Evolutionary conservation across 1,139 yeast genomes (phyloP), one percentile per base, ranked within the genome.

Genomic region (Zygosaccharomyces sapae): DNA sequence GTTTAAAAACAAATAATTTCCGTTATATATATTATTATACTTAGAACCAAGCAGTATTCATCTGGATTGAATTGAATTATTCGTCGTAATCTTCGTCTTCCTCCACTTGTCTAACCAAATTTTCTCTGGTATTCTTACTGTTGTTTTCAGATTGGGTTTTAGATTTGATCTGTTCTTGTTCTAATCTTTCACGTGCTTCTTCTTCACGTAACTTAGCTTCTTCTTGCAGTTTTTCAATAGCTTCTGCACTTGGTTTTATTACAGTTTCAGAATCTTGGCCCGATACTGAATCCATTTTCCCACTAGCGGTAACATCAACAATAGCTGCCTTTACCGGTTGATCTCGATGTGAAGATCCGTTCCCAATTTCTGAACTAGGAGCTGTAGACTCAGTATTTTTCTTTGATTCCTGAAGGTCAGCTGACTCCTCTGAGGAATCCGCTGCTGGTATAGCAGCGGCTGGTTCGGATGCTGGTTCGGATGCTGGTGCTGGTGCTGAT

Each of bases 31-130:
- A 10, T 27, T 27, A 27, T 27, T 4, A 27, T 27, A 27, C 31
- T 27, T 27, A 27, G 5, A 27, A 9, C 12, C 5, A 2, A 27
- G n/a, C 31, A 27, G n/a, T 27, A 27, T 10, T 27, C 9, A 9
- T 10, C 5, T 27, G 31, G n/a, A 10, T 9, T 27, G 13, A 36
- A 22, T 24, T 25, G n/a, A 70, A 76, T 35, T 78, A 88, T 50
- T 84, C 94, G 62, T 86, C 95, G 63, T 86, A 86, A 63, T 86
- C 79, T 61, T 84, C 90, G 62, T 86, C 95, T 60, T 86, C 95
- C 44, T 83, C 90, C 24, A 86, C 81, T 56, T 81, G 77, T 60
- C 95, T 75, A 63, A 84, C 80, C 19, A 86, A 88, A 27, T 84
- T 81, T 55, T 83, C 90, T 51, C 54, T 57, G 34, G 53, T 62